A percentile compares a stretch with the other conserved stretches of the same genome.
Conservation (phyloP, 768 basidiomycete species). For the Trichaptum fuscoviolaceum region DNA sequence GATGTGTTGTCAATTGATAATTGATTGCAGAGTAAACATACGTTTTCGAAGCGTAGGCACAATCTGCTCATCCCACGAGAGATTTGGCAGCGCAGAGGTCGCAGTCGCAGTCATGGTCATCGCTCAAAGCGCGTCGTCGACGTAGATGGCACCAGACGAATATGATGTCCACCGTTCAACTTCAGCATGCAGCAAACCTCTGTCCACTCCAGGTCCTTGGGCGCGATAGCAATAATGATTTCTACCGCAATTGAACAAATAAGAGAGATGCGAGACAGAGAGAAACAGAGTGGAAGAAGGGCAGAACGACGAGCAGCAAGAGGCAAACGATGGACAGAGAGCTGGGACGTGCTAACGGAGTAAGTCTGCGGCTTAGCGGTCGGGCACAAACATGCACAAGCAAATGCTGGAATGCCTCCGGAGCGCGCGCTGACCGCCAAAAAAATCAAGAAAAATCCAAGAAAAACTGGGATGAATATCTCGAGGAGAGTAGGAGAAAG, state of each 20-base stretch:
- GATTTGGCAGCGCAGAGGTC: constrained; percentile 1
- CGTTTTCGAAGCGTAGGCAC: constrained; percentile 78
- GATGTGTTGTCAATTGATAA: constrained; percentile 7
- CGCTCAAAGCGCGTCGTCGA: not conserved
- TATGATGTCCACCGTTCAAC: not conserved
- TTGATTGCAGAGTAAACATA: constrained; percentile 31
- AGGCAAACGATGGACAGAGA: not conserved
- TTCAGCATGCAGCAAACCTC: not conserved
- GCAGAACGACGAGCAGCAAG: not conserved
- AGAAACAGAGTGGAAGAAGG: not conserved
- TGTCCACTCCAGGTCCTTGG: not conserved
- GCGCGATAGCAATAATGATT: not conserved
- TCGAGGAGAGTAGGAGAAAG: not conserved
- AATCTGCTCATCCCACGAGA: constrained; percentile 75
- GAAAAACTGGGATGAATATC: not conserved
- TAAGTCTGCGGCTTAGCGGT: not conserved
- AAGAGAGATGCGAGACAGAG: not conserved
- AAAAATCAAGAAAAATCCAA: not conserved
- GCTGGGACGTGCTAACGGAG: not conserved
- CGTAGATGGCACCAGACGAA: not conserved
- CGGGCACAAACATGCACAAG: not conserved
- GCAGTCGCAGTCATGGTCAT: constrained; percentile 4
- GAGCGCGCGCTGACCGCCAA: too few relatives aligned
- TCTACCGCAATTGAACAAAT: not conserved
- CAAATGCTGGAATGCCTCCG: not conserved